Base-by-base conservation (phyloP, 2,329 filamentous ascomycete species). In the Corinectria fuckeliana region DNA sequence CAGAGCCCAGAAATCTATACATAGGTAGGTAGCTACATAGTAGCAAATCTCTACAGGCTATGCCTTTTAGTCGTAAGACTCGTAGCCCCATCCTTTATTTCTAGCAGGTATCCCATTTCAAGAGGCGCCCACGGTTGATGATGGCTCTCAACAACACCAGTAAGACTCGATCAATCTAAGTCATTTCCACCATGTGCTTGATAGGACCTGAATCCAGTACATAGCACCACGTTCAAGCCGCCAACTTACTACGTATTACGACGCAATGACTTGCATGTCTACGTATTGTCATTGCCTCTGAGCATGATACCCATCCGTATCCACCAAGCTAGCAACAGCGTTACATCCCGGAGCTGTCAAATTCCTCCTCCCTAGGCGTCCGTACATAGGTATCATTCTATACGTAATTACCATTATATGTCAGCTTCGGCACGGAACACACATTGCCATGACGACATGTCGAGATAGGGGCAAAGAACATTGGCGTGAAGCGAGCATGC, bases 331-430 rank as follows among this genome's bases (percentile, higher is more conserved):
- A n/a, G 18, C 32, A 28, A 47, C 16, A 50, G 28, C 30, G 56
- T 58, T 54, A 58, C 56, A 58, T 58, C 50, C 50, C 56, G 44
- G 50, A 9, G 16, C 44, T 52, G 41, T 51, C 36, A 58, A 53
- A 20, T 21, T 25, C 30, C 32, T 23, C 30, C 48, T 41, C 32
- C 23, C 21, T 32, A 9, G 4, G n/a, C n/a, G 34, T 44, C 42
- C 34, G 56, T 53, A n/a, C n/a, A n/a, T n/a, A n/a, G n/a, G n/a
- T n/a, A 44, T 53, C 21, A 30, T 49, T 42, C 49, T 49, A n/a
- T n/a, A 30, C 26, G 26, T 6, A 28, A n/a, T n/a, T n/a, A n/a
- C n/a, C 8, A 6, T 28, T 4, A 13, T 30, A 36, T 36, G n/a
- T n/a, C 32, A 18, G n/a, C 32, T 16, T 34, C 5, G 32, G 32